These are phyloP conservation scores for Aristolochia californica DNA, from an alignment of 164 flowering plant species.

Conservation along the genomic window DNA sequence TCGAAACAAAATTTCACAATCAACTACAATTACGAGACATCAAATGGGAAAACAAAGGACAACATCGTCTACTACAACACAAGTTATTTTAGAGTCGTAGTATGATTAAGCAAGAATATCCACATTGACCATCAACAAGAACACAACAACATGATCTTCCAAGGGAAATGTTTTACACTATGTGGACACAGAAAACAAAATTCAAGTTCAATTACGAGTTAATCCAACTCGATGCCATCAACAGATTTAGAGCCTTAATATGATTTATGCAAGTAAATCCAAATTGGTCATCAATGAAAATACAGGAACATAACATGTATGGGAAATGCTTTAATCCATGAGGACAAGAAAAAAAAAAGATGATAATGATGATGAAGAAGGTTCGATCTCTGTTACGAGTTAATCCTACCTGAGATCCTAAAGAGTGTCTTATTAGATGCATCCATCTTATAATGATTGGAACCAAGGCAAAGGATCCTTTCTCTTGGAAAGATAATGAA, in stretches of 20 bases:
- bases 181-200: no score
- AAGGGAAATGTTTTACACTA: no score
- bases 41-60: neutral
- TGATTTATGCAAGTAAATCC: no score
- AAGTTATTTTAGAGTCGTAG: no score
- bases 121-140: no score
- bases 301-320: no score
- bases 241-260: no score
- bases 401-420: constrained; percentile 64
- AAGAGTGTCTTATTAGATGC: constrained; percentile 64
- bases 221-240: no score
- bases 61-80: no score
- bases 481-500: constrained; percentile 44
- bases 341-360: neutral
- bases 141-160: neutral
- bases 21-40: neutral
- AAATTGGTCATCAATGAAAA: no score
- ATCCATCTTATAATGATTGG: constrained; percentile 80
- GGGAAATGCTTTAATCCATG: neutral
- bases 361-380: neutral
- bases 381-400: neutral
- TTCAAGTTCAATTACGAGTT: no score
- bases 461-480: constrained; percentile 71
- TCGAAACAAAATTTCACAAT: neutral
- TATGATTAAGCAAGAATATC: no score